Percentiles rank a stretch among this genome's conserved stretches.
These are phyloP conservation scores for Naganishia vishniacii DNA, from an alignment of 768 basidiomycete genomes.

Conservation along the genomic window DNA sequence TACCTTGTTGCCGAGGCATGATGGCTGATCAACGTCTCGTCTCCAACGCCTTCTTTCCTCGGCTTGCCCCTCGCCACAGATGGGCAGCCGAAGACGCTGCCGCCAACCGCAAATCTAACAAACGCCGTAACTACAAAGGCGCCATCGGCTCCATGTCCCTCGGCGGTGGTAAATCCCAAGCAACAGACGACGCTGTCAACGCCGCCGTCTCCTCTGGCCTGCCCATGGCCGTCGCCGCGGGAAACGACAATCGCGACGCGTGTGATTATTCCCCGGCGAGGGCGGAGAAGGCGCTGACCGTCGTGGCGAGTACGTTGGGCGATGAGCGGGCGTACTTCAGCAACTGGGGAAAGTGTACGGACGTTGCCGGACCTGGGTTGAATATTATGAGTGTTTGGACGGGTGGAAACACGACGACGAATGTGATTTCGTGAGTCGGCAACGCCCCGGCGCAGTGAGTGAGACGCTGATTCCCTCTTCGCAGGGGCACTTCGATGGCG, in stretches of 20 bases:
- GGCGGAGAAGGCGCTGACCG: conserved; percentile 83
- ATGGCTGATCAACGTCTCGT: no score
- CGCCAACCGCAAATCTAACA: conserved; percentile 70
- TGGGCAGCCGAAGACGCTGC: conserved; percentile 61
- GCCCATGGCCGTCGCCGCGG: conserved; percentile 95
- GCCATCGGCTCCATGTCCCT: conserved; percentile 78
- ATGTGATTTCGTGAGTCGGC: conserved; percentile 57
- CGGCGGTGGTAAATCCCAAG: conserved; percentile 83
- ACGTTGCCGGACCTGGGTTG: conserved; percentile 83
- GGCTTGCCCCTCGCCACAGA: conserved; percentile 26
- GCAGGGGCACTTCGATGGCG: conserved; percentile 61
- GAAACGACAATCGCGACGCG: conserved; percentile 76
- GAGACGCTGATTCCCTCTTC: conserved; percentile 5
- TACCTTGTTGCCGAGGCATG: no score
- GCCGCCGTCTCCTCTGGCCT: conserved; percentile 74
- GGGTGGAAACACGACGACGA: conserved; percentile 58
- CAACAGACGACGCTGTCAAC: conserved; percentile 80
- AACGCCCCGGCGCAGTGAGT: neutral
- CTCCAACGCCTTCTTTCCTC: no score
- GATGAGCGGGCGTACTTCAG: conserved; percentile 61
- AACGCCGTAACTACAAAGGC: conserved; percentile 73
- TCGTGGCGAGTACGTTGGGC: conserved; percentile 64
- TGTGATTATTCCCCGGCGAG: conserved; percentile 90
- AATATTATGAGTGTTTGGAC: conserved; percentile 88
- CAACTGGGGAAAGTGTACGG: conserved; percentile 84